phyloP scores from a whole-genome alignment of 805 yeast genomes.

The Clavispora asparagi region DNA sequence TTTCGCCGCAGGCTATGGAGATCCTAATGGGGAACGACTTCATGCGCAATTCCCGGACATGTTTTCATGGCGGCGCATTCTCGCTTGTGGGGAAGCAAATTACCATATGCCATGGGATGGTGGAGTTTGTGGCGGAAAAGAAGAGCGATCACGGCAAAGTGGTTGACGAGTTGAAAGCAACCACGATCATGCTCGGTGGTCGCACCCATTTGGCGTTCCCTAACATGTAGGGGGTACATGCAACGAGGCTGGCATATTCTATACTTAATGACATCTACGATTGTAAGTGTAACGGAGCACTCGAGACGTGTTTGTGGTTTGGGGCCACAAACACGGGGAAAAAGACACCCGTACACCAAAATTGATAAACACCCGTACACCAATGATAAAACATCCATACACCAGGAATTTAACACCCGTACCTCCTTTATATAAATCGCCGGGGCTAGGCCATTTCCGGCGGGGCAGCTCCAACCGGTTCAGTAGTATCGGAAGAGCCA shows the following conservation, averaged over 20 bases:
- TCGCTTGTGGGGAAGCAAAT: conserved; percentile 31
- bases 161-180: conserved; percentile 13
- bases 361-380: neutral
- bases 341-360: too few relatives aligned
- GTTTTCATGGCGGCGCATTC: conserved; percentile 27
- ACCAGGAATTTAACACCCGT: neutral
- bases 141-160: conserved; percentile 19
- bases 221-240: conserved; percentile 16
- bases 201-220: conserved; percentile 35
- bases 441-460: too few relatives aligned
- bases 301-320: neutral
- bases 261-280: neutral
- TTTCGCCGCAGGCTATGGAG: conserved; percentile 20
- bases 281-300: too few relatives aligned
- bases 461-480: too few relatives aligned
- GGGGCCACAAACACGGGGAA: neutral
- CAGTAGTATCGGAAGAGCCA: too few relatives aligned
- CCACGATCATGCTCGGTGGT: conserved; percentile 29
- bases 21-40: conserved; percentile 15
- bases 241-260: too few relatives aligned
- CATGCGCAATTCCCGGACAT: conserved; percentile 24
- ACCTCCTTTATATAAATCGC: neutral
- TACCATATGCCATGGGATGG: conserved; percentile 34
- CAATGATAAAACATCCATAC: neutral
- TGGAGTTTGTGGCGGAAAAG: conserved; percentile 28